Conservation (phyloP, 179 eudicot species). For the Carnegiea gigantea region DNA sequence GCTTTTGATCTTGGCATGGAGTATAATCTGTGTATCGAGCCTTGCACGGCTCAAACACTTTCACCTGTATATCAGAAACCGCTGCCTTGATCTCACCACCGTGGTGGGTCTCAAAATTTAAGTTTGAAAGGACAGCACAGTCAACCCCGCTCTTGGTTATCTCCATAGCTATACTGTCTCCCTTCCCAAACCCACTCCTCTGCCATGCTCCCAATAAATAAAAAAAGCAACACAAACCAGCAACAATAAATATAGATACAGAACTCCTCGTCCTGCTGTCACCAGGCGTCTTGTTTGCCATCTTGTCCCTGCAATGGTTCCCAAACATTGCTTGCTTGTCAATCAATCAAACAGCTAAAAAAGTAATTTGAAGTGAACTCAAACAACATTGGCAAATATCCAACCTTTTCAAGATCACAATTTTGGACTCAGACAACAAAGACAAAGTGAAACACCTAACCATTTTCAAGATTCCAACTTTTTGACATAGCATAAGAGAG, state of each 20-base stretch:
- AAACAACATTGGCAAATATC: not conserved
- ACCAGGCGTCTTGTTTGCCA: constrained; percentile 54
- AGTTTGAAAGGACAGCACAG: constrained; percentile 54
- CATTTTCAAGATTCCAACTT: not conserved
- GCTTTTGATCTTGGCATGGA: constrained; percentile 75
- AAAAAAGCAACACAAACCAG: constrained; percentile 70
- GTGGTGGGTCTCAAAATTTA: constrained; percentile 71
- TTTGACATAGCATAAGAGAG: not conserved
- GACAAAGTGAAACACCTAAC: not conserved
- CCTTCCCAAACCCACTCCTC: constrained; percentile 81
- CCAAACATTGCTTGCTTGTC: not conserved
- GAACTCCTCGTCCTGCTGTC: constrained; percentile 63
- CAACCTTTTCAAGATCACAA: constrained; percentile 1
- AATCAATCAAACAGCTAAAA: not conserved
- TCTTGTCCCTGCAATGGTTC: constrained; percentile 28
- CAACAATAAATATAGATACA: constrained; percentile 53
- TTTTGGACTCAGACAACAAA: not conserved
- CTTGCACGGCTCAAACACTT: constrained; percentile 46
- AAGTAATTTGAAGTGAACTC: not conserved
- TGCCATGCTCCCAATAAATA: constrained; percentile 86
- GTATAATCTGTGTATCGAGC: constrained; percentile 60
- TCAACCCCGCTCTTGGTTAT: constrained; percentile 61
- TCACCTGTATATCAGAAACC: constrained; percentile 31
- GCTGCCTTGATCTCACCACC: constrained; percentile 45
- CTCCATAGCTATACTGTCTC: constrained; percentile 70